phyloP scores from a whole-genome alignment of 2,329 filamentous ascomycete genomes.

The Lomentospora prolificans region DNA sequence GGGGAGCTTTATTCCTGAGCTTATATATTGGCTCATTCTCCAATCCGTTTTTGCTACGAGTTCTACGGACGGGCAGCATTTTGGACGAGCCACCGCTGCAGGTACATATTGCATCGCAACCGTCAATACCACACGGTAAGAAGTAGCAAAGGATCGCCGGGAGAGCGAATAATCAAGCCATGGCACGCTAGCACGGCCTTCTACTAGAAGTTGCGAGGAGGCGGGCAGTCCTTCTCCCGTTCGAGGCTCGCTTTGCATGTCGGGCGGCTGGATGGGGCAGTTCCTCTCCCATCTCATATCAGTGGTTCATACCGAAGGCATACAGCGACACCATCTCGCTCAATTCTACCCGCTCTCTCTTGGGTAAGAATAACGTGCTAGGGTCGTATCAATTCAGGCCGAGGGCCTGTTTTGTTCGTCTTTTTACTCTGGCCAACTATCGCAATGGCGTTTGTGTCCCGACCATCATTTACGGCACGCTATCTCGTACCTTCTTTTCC shows the following conservation, averaged over 20 bases:
- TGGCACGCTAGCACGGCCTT: no score
- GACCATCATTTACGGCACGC: neutral
- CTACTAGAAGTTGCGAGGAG: no score
- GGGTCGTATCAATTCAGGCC: neutral
- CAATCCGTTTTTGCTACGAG: neutral
- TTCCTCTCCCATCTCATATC: neutral
- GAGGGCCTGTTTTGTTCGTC: neutral
- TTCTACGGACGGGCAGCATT: neutral
- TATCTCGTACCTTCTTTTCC: no score
- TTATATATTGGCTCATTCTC: constrained; percentile 1
- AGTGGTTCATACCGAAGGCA: neutral
- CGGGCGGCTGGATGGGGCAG: neutral
- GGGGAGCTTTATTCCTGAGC: neutral
- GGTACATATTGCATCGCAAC: neutral
- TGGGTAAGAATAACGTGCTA: neutral
- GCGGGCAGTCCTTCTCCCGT: neutral
- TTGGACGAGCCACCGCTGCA: neutral
- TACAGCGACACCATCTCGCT: neutral
- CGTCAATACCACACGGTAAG: neutral
- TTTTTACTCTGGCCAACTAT: no score
- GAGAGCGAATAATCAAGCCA: neutral
- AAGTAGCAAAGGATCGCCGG: no score
- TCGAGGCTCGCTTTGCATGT: neutral
- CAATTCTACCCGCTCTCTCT: neutral
- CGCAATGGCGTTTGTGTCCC: neutral